phyloP scores from a whole-genome alignment of 2,329 filamentous ascomycete species.

The Talaromyces albobiverticillius region DNA sequence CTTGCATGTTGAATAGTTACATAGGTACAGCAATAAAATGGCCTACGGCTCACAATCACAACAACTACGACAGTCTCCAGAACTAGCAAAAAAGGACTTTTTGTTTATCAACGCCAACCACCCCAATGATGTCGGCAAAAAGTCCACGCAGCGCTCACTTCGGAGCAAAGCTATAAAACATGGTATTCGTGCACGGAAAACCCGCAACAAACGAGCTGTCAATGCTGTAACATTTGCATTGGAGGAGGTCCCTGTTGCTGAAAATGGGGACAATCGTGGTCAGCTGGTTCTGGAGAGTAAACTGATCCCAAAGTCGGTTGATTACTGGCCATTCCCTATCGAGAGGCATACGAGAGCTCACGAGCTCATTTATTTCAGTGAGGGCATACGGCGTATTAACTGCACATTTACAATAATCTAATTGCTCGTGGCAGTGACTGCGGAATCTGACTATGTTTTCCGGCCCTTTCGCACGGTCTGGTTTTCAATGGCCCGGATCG shows the following conservation, averaged over 20 bases:
- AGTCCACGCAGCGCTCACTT: conserved; percentile 14
- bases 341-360: conserved; percentile 11
- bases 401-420: not conserved
- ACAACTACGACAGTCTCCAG: too few relatives aligned
- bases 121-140: conserved; percentile 13
- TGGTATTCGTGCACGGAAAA: conserved; percentile 13
- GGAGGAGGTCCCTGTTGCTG: not conserved
- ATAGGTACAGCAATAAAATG: too few relatives aligned
- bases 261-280: not conserved
- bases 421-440: conserved; percentile 3
- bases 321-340: conserved; percentile 14
- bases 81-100: not conserved
- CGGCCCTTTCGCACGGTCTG: conserved; percentile 26
- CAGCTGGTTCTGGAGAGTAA: not conserved
- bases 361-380: conserved; percentile 19
- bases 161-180: conserved; percentile 17
- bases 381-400: not conserved
- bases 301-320: conserved; percentile 2
- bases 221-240: conserved; percentile 13
- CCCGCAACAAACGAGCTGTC: not conserved
- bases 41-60: too few relatives aligned
- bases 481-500: conserved; percentile 24
- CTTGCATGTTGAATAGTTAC: too few relatives aligned
- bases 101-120: conserved; percentile 15
- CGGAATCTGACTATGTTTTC: conserved; percentile 21